phyloP scores from a whole-genome alignment of 2,329 filamentous ascomycete genomes.

The Clonostachys byssicola region DNA sequence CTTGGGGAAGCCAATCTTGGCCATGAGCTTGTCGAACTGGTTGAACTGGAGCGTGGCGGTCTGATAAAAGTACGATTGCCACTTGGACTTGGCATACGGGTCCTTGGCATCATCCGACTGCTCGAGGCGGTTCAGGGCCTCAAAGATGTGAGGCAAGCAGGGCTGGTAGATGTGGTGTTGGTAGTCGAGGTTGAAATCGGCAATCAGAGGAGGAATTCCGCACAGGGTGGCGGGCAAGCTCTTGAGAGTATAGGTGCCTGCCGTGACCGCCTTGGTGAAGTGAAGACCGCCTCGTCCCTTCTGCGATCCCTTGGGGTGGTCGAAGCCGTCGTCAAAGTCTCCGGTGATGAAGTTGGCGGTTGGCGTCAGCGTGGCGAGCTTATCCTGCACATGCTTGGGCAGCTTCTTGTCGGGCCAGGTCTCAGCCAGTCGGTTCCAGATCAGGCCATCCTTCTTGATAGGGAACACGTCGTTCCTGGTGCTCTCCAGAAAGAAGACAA shows the following conservation, averaged over 20 bases:
- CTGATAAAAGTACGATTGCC: conserved; percentile 25
- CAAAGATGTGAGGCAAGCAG: conserved; percentile 32
- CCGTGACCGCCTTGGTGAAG: conserved; percentile 31
- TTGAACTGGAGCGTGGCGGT: conserved; percentile 24
- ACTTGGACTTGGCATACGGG: conserved; percentile 9
- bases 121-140: conserved; percentile 21
- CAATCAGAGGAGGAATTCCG: conserved; percentile 32
- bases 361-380: conserved; percentile 18
- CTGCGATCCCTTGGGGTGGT: conserved; percentile 7
- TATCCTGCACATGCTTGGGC: conserved; percentile 20
- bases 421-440: conserved; percentile 24
- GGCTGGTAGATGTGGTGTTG: conserved; percentile 36
- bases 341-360: conserved; percentile 26
- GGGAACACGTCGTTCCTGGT: conserved; percentile 40
- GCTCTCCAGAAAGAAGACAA: conserved; percentile 38
- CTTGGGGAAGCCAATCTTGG: conserved; percentile 18
- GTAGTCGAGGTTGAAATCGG: conserved; percentile 35
- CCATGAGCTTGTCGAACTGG: conserved; percentile 22
- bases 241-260: conserved; percentile 37
- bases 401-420: conserved; percentile 23
- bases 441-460: conserved; percentile 30
- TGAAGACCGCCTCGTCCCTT: conserved; percentile 29
- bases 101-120: background rate
- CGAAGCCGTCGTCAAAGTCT: conserved; percentile 26
- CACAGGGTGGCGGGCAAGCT: conserved; percentile 34